Base-by-base conservation (phyloP, 148 eudicot species). In the Silene uniflora region DNA sequence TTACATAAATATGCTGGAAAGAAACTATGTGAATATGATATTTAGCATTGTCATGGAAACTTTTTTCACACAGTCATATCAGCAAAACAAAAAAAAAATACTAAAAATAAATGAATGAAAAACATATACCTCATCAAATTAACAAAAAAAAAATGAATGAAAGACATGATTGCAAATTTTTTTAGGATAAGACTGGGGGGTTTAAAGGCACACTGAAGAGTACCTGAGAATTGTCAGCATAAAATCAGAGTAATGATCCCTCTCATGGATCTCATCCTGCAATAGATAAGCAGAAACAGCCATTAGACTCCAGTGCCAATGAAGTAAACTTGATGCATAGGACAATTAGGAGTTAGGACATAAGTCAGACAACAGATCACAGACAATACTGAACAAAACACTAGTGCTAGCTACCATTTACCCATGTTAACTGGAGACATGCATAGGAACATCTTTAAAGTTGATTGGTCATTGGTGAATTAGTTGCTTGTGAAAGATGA, bases 191-290 rank as follows among this genome's bases (percentile, higher is more conserved):
- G 24, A 73, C 17, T 35, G 46, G 56, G 56, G 58, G 21, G 62
- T 18, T 12, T 52, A 61, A 69, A 60, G 35, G 39, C 17, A 35
- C 13, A 67, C 18, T 16, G 5, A 59, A 71, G 8, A 60, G 73
- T 83, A 96, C 99, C 98, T 92, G 88, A 96, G 81, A 73, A 96
- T 91, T 62, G 99, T 88, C 25, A 96, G 92, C 89, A 87, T 86
- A 76, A 96, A 88, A 84, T 96, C 99, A 39, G 94, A 89, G 82
- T 77, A 91, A 59, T 90, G 90, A 77, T 96, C 99, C 86, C 99
- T 85, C 75, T 96, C 99, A 82, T 96, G 99, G 76, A 96, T 92
- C 85, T 95, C 99, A 85, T 95, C 99, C 99, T 95, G 69, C 76
- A 73, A 78, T 80, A 21, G 62, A 83, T 66, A 74, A 74, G 21